These are phyloP conservation scores for Chara braunii DNA, from an alignment of 139 green algal species.

Conservation along the genomic window DNA sequence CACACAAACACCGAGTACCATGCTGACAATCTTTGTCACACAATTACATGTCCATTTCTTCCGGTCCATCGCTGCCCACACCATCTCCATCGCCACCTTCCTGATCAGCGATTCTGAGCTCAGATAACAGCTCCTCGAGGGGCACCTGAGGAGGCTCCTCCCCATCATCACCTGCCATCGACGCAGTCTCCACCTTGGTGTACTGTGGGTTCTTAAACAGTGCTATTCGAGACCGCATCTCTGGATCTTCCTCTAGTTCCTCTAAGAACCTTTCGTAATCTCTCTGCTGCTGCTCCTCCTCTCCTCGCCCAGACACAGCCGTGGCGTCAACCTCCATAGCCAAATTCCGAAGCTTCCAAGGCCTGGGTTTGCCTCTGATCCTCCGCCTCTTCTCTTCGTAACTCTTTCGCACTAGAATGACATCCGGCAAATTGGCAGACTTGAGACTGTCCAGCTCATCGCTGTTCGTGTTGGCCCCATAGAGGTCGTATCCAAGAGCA, in stretches of 20 bases:
- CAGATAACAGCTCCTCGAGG: conserved; percentile 88
- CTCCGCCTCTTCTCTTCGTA: conserved; percentile 77
- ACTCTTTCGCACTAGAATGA: conserved; percentile 80
- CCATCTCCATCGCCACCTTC: conserved; percentile 16
- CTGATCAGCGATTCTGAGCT: conserved; percentile 47
- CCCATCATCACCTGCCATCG: conserved; percentile 16
- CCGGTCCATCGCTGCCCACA: conserved; percentile 25
- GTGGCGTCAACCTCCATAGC: conserved; percentile 9
- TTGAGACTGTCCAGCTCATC: conserved; percentile 62
- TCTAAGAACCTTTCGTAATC: conserved; percentile 81
- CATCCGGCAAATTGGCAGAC: conserved; percentile 60
- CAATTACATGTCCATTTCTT: conserved; percentile 15
- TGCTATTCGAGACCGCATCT: conserved; percentile 53
- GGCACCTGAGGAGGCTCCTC: conserved; percentile 65
- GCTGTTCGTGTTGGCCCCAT: conserved; percentile 63
- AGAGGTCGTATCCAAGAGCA: conserved; percentile 81
- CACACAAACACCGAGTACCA: too few species aligned
- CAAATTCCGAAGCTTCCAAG: conserved; percentile 38
- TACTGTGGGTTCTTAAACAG: conserved; percentile 37
- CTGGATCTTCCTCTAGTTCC: conserved; percentile 74
- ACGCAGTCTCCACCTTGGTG: not conserved
- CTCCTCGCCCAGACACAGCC: not conserved
- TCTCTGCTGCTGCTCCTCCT: conserved; percentile 40
- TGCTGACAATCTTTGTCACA: too few species aligned
- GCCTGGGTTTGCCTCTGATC: conserved; percentile 33